Evolutionary conservation across 768 basidiomycete genomes (phyloP).

Genomic region (Termitomyces heimii): DNA sequence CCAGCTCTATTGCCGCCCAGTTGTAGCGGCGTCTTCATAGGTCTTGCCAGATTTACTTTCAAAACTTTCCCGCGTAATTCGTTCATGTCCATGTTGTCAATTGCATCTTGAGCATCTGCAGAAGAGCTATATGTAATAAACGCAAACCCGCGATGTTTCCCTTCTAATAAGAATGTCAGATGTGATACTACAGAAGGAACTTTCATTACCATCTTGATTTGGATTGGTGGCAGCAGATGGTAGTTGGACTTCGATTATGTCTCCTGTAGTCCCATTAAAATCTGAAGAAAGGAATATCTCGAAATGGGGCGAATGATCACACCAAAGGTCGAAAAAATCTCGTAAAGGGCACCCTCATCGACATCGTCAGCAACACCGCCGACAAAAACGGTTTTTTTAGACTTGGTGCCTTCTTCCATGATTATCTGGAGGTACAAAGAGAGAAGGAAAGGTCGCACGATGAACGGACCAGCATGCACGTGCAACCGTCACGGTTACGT

Average conservation of each 20-base stretch:
- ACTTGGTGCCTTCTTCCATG: conserved; percentile 81
- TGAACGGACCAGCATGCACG: conserved; percentile 26
- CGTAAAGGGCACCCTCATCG: conserved; percentile 70
- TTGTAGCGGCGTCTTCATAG: conserved; percentile 66
- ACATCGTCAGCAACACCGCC: conserved; percentile 82
- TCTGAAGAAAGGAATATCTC: background rate
- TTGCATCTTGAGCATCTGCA: conserved; percentile 89
- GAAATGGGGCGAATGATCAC: conserved; percentile 16
- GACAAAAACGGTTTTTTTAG: conserved; percentile 84
- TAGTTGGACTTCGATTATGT: conserved; percentile 88
- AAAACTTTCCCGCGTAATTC: conserved; percentile 73
- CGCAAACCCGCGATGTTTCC: conserved; percentile 90
- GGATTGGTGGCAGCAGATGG: conserved; percentile 76
- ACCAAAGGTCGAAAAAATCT: conserved; percentile 89
- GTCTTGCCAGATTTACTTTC: conserved; percentile 82
- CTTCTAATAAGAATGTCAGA: conserved; percentile 28
- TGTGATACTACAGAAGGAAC: conserved; percentile 7
- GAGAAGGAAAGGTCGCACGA: conserved; percentile 33
- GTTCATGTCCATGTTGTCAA: conserved; percentile 98
- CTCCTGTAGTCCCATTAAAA: conserved; percentile 46
- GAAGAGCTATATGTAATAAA: conserved; percentile 83
- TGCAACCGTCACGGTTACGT: conserved; percentile 14
- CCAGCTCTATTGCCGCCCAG: conserved; percentile 72
- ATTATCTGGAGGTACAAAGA: conserved; percentile 18
- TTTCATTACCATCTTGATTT: conserved; percentile 43